Evolutionary conservation across 164 flowering plant species (phyloP).

Genomic region (Tinospora cordifolia): DNA sequence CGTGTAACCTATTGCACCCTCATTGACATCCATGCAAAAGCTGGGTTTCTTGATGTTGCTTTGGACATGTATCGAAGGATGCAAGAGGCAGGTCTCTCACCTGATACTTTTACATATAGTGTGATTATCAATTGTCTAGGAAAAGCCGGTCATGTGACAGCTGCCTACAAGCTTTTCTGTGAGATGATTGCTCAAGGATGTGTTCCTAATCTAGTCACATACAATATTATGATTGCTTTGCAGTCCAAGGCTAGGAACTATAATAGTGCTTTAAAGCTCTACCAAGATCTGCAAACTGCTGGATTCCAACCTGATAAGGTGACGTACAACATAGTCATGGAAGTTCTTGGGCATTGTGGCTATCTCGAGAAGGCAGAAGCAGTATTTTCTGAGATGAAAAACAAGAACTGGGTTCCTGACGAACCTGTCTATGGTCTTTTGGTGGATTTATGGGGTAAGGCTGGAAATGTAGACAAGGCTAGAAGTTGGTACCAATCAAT

Average conservation of each 20-base stretch:
- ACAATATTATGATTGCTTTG: constrained; percentile 77
- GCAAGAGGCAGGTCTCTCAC: constrained; percentile 75
- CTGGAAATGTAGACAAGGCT: constrained; percentile 81
- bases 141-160: constrained; percentile 63
- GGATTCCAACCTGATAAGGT: constrained; percentile 92
- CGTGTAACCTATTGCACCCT: constrained; percentile 69
- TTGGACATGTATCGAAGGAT: constrained; percentile 86
- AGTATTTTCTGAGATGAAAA: constrained; percentile 66
- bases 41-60: constrained; percentile 90
- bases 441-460: constrained; percentile 95
- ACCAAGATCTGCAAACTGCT: constrained; percentile 77
- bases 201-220: constrained; percentile 76
- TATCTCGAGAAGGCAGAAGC: constrained; percentile 84
- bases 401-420: constrained; percentile 76
- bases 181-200: constrained; percentile 77
- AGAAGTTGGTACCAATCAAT: constrained; percentile 79
- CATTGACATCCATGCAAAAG: constrained; percentile 85
- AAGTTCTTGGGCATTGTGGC: constrained; percentile 96
- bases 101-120: constrained; percentile 88
- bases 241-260: constrained; percentile 92
- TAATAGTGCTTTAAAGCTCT: constrained; percentile 56
- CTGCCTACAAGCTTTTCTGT: constrained; percentile 70
- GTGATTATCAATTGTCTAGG: constrained; percentile 92
- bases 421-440: constrained; percentile 96
- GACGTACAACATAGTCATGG: constrained; percentile 94